Conservation (phyloP, 805 yeast species). For the Cyberlindnera xishuangbannaensis region DNA sequence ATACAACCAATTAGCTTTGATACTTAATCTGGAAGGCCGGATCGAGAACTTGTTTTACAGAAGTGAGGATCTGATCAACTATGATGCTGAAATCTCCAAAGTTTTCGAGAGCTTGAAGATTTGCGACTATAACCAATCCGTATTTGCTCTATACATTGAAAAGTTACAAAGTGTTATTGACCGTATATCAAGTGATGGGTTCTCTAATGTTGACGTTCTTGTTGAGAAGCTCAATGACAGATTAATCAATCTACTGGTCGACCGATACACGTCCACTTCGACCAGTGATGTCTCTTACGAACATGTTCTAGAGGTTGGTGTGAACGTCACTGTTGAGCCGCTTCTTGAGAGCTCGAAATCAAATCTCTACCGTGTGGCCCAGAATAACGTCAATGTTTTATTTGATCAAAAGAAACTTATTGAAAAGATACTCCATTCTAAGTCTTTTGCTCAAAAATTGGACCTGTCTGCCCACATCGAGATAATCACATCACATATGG, state of each 20-base stretch:
- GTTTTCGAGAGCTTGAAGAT: conserved; percentile 22
- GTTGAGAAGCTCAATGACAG: conserved; percentile 30
- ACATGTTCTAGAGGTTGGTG: conserved; percentile 34
- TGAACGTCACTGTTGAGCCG: conserved; percentile 35
- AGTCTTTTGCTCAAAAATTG: neutral
- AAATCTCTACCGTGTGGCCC: conserved; percentile 23
- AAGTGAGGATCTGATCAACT: conserved; percentile 24
- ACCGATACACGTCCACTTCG: conserved; percentile 21
- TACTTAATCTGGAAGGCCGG: conserved; percentile 26
- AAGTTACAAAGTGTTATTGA: conserved; percentile 33
- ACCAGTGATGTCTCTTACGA: conserved; percentile 5
- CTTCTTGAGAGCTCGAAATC: conserved; percentile 33
- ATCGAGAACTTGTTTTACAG: conserved; percentile 28
- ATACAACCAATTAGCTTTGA: conserved; percentile 28
- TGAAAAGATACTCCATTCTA: conserved; percentile 15
- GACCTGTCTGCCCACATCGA: conserved; percentile 8
- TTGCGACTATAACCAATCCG: conserved; percentile 23
- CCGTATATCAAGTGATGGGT: conserved; percentile 32
- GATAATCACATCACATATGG: conserved; percentile 14
- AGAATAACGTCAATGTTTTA: conserved; percentile 21
- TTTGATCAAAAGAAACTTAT: conserved; percentile 24
- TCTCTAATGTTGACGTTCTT: conserved; percentile 28
- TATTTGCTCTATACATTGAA: conserved; percentile 20
- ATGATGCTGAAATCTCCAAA: conserved; percentile 24
- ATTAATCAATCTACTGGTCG: conserved; percentile 24